Evolutionary conservation across 2,329 filamentous ascomycete genomes (phyloP).

Genomic region (Exophiala sp.): DNA sequence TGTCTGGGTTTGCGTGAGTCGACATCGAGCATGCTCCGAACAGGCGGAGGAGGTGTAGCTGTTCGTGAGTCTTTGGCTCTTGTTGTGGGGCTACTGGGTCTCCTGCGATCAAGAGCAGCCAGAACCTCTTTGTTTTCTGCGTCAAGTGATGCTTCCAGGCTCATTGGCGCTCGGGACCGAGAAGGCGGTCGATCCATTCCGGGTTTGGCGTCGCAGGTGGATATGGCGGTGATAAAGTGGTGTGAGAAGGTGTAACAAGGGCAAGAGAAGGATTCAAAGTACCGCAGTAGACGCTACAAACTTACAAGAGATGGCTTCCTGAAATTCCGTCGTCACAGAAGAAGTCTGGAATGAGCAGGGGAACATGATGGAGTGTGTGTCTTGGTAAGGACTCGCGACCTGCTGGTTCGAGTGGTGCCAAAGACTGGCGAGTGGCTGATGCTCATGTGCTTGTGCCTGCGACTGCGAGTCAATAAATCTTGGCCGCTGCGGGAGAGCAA

Average conservation of each 20-base stretch:
- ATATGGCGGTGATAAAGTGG: neutral
- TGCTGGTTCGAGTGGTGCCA: neutral
- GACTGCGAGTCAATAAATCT: neutral
- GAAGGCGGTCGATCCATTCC: conserved; percentile 18
- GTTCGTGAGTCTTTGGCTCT: conserved; percentile 41
- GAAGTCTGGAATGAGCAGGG: neutral
- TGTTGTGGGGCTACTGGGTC: conserved; percentile 24
- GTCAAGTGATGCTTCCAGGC: conserved; percentile 68
- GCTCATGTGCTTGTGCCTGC: neutral
- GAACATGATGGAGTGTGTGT: too few species aligned
- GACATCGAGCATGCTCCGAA: conserved; percentile 63
- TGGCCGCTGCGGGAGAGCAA: neutral
- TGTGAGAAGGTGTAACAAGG: neutral
- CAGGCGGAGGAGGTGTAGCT: conserved; percentile 55
- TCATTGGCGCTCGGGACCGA: conserved; percentile 48
- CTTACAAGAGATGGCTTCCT: neutral
- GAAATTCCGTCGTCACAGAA: neutral
- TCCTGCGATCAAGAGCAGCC: conserved; percentile 56
- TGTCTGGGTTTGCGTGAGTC: conserved; percentile 38
- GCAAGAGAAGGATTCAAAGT: neutral
- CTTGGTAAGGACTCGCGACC: too few species aligned
- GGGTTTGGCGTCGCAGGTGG: conserved; percentile 2
- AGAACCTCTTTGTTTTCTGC: conserved; percentile 71
- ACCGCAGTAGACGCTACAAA: neutral
- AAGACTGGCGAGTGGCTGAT: neutral